Base-by-base conservation (phyloP, 1,139 yeast genomes). In the Spathaspora sp. region DNA sequence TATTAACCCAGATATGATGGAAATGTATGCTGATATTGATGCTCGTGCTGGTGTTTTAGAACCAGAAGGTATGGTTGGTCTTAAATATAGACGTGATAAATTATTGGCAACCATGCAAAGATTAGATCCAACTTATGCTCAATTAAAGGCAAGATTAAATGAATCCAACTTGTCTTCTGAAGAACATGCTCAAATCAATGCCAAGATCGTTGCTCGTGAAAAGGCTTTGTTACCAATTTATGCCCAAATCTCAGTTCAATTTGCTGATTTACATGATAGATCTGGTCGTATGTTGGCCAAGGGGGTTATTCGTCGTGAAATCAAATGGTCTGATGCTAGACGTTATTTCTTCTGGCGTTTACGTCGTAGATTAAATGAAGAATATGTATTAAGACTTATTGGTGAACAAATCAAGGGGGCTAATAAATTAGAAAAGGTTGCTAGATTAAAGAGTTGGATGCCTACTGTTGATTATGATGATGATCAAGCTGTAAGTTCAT, bases 41-140 rank as follows among this genome's bases (percentile, higher is more conserved):
- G 80, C 98, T n/a, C 83, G 99, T 68, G 99, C 93, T 39, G 98
- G 99, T 82, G 97, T 95, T 51, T 77, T 95, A 65, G 99, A 93
- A 73, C 98, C 99, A 45, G 97, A 91, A 67, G 99, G 99, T 68
- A 89, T 93, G 91, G 99, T 93, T 62, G 97, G 98, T 64, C 89
- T 93, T 72, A 93, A 93, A 73, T 93, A 86, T 77, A 85, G 97
- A 72, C 87, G 95, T 60, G 97, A 90, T 65, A 91, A 90, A 73
- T 76, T 93, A 56, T 72, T 90, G 57, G 81, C 83, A 29, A 89
- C 97, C 45, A 95, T 95, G 96, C 81, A 81, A 56, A 85, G 99
- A 70, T 77, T 93, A 56, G 99, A 93, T 64, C 72, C 80, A 38
- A 78, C 79, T 42, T 93, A 90, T 68, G 82, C 81, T 50, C 80